phyloP scores from a whole-genome alignment of 1,284 basidiomycete species.

The Amylostereum areolatum region DNA sequence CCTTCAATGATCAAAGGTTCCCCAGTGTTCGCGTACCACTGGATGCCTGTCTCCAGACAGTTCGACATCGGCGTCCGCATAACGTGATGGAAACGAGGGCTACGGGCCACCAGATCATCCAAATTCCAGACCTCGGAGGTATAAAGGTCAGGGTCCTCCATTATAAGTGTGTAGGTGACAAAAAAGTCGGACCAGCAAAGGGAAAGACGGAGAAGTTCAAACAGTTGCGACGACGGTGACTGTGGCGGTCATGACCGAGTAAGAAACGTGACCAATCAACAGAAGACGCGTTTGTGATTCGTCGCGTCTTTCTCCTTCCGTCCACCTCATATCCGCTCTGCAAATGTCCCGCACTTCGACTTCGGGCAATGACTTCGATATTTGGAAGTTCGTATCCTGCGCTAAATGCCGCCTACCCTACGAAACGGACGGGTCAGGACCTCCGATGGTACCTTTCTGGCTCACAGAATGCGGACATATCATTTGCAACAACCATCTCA shows the following conservation, averaged over 20 bases:
- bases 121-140: constrained; percentile 51
- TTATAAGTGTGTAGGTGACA: no score
- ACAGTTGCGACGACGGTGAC: no score
- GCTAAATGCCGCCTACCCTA: constrained; percentile 63
- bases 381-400: constrained; percentile 76
- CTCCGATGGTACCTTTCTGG: constrained; percentile 69
- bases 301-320: neutral
- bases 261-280: no score
- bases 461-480: constrained; percentile 80
- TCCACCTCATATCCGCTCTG: neutral
- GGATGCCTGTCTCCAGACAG: constrained; percentile 17
- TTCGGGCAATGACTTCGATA: constrained; percentile 42
- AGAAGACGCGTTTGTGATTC: neutral
- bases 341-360: constrained; percentile 31
- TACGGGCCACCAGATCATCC: constrained; percentile 28
- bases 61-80: no score
- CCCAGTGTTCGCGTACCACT: constrained; percentile 42
- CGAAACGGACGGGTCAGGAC: constrained; percentile 36
- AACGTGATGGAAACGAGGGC: no score
- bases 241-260: no score
- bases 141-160: constrained; percentile 14
- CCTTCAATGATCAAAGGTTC: constrained; percentile 56
- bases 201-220: neutral
- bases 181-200: neutral
- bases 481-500: constrained; percentile 75